These are phyloP conservation scores for Leccinum broughii DNA, from an alignment of 768 basidiomycete species.

Conservation along the genomic window DNA sequence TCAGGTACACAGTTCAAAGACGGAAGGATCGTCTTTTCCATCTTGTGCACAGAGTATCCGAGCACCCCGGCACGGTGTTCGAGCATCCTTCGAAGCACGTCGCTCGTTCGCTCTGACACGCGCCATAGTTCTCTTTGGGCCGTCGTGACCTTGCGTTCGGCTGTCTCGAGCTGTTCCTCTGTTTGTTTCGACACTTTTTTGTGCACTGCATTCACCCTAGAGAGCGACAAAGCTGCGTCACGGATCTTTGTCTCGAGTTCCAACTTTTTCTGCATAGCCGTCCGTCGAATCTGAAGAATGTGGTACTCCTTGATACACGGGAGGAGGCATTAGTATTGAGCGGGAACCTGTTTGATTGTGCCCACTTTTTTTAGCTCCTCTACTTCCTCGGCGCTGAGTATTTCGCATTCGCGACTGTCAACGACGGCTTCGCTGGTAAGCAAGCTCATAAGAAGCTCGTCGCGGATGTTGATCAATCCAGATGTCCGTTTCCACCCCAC, in stretches of 20 bases:
- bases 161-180: slow-evolving; percentile 66
- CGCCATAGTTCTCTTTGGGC: slow-evolving; percentile 73
- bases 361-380: slow-evolving; percentile 70
- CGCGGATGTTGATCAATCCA: slow-evolving; percentile 56
- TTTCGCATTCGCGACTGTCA: slow-evolving; percentile 81
- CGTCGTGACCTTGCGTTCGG: slow-evolving; percentile 69
- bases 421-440: slow-evolving; percentile 92
- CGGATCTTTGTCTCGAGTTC: slow-evolving; percentile 84
- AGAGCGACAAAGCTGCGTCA: slow-evolving; percentile 77
- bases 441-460: slow-evolving; percentile 86
- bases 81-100: slow-evolving; percentile 62
- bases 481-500: slow-evolving; percentile 45
- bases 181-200: slow-evolving; percentile 64
- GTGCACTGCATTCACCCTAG: slow-evolving; percentile 60
- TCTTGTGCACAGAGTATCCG: slow-evolving; percentile 62
- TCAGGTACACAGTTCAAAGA: slow-evolving; percentile 34
- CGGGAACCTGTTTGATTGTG: slow-evolving; percentile 21
- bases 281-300: slow-evolving; percentile 62
- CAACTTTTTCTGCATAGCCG: slow-evolving; percentile 71
- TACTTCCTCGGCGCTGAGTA: slow-evolving; percentile 72
- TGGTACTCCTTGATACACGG: slow-evolving; percentile 64
- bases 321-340: not conserved
- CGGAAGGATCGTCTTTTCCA: slow-evolving; percentile 55
- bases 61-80: slow-evolving; percentile 86
- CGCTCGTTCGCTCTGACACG: slow-evolving; percentile 62